Evolutionary conservation across 768 basidiomycete genomes (phyloP).

Genomic region (Boletus sp.): DNA sequence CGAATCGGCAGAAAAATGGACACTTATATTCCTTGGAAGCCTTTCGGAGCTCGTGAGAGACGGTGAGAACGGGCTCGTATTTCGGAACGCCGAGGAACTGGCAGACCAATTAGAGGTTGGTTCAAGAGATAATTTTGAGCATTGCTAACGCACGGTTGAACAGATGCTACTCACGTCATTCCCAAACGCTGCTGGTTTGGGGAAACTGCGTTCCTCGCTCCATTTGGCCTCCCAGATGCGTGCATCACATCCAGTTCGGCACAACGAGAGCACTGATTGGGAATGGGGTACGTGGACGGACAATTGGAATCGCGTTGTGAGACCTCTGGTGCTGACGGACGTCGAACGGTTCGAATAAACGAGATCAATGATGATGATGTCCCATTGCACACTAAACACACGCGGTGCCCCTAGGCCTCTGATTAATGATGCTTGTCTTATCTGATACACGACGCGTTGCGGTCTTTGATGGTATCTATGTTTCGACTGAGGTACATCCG

Average conservation of each 20-base stretch:
- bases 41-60: slow-evolving; percentile 85
- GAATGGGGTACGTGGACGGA: slow-evolving; percentile 81
- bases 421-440: background rate
- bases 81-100: slow-evolving; percentile 64
- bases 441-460: background rate
- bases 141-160: background rate
- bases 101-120: slow-evolving; percentile 63
- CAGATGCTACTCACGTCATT: slow-evolving; percentile 62
- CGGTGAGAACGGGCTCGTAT: slow-evolving; percentile 80
- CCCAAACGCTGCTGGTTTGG: slow-evolving; percentile 53
- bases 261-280: slow-evolving; percentile 35
- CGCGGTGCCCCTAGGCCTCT: background rate
- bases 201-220: slow-evolving; percentile 52
- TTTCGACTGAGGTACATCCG: background rate
- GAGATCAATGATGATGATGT: background rate
- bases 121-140: background rate
- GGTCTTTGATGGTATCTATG: background rate
- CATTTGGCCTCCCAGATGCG: slow-evolving; percentile 29
- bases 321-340: slow-evolving; percentile 50
- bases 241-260: slow-evolving; percentile 18
- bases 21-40: slow-evolving; percentile 39
- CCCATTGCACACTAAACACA: background rate
- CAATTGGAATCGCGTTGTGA: slow-evolving; percentile 74
- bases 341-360: slow-evolving; percentile 23
- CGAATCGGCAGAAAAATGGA: background rate